These are phyloP conservation scores for Coelastrella sp. DNA, from an alignment of 139 green algal species.

Conservation along the genomic window DNA sequence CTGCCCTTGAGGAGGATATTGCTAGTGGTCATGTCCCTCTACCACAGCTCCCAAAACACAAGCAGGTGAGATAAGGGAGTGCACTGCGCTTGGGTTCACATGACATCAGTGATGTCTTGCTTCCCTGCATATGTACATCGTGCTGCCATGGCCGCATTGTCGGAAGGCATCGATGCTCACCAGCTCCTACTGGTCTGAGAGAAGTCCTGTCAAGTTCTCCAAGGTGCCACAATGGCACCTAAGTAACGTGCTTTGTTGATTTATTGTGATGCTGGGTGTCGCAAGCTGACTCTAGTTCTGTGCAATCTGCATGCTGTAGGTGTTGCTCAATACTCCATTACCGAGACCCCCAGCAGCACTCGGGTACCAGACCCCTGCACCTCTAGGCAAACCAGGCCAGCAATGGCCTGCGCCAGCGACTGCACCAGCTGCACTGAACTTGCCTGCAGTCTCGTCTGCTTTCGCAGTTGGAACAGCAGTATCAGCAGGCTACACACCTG, in stretches of 20 bases:
- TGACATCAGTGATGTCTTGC: too few relatives aligned
- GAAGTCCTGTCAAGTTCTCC: too few relatives aligned
- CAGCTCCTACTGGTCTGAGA: too few relatives aligned
- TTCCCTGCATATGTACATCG: too few relatives aligned
- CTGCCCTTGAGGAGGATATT: neutral
- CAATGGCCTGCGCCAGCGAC: neutral
- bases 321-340: slow-evolving; percentile 23
- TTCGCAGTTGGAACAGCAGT: neutral
- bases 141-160: too few relatives aligned
- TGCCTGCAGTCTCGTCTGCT: neutral
- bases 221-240: too few relatives aligned
- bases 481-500: slow-evolving; percentile 7
- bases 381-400: neutral
- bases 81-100: too few relatives aligned
- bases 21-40: neutral
- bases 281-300: too few relatives aligned
- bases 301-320: too few relatives aligned
- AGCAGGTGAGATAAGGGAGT: slow-evolving; percentile 7
- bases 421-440: neutral
- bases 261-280: too few relatives aligned
- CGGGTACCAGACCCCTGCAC: neutral
- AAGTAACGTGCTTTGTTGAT: too few relatives aligned
- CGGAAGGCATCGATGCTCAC: too few relatives aligned
- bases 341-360: neutral
- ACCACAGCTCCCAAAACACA: slow-evolving; percentile 30